Evolutionary conservation across 1,284 basidiomycete genomes (phyloP).

Genomic region (Naganishia sp.): DNA sequence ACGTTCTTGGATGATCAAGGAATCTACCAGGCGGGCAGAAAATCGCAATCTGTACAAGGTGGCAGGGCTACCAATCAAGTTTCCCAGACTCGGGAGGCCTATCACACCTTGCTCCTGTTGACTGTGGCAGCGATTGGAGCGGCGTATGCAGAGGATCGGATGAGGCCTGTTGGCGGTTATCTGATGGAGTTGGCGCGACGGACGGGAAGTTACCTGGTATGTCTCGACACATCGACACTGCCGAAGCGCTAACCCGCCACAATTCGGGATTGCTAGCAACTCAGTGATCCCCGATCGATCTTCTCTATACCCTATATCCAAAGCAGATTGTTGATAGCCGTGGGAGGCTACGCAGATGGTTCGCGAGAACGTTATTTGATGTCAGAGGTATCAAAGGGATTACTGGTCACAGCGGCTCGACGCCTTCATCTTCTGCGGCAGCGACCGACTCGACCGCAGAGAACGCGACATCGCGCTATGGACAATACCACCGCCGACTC

Average conservation of each 20-base stretch:
- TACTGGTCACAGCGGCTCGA: constrained; percentile 41
- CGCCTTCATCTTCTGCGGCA: constrained; percentile 40
- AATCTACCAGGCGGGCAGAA: not conserved
- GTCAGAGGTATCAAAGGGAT: constrained; percentile 43
- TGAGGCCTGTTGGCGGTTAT: constrained; percentile 41
- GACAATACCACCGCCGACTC: constrained; percentile 13
- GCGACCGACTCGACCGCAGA: not conserved
- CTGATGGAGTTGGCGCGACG: constrained; percentile 42
- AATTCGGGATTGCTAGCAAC: constrained; percentile 34
- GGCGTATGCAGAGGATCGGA: constrained; percentile 41
- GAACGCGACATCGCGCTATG: not conserved
- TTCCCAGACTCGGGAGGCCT: constrained; percentile 11
- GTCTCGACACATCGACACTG: constrained; percentile 7
- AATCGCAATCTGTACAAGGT: not conserved
- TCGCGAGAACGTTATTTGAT: constrained; percentile 45
- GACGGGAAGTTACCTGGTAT: constrained; percentile 45
- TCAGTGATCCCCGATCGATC: constrained; percentile 44
- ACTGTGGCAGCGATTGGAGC: constrained; percentile 43
- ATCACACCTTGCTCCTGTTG: constrained; percentile 38
- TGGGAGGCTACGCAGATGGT: constrained; percentile 41
- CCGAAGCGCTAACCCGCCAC: too few relatives aligned
- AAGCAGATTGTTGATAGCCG: constrained; percentile 39
- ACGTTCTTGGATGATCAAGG: constrained; percentile 36
- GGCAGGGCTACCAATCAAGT: not conserved
- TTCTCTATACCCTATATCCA: constrained; percentile 40